Evolutionary conservation across 176 grass and related monocot genomes (phyloP), one percentile per base, ranked within the genome.

Genomic region (Thinopyrum elongatum): DNA sequence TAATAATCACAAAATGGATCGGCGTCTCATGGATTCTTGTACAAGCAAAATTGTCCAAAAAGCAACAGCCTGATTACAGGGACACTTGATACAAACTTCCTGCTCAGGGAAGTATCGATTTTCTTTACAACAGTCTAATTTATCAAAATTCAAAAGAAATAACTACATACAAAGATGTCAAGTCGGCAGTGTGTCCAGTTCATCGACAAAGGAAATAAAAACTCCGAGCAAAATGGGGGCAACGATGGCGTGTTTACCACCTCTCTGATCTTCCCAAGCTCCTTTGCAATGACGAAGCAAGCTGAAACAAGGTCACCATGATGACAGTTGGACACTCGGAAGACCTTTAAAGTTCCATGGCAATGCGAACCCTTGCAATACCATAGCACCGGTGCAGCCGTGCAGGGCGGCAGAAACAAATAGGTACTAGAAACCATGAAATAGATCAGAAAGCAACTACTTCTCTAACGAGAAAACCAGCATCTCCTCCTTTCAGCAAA

Each of bases 81-180:
- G 46, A 76, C 26, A 76, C 49, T 55, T 31, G 74, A 55, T 76
- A 76, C 46, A 55, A 55, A 76, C 46, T 76, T 76, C 74, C 74
- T 53, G 44, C 74, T 76, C 27, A 55, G 27, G 74, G 74, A 31
- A 76, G 46, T 76, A 19, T 21, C 46, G 5, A 28, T 87, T 80
- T 80, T 67, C 80, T 87, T 87, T 87, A 77, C 61, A 70, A 4
- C 38, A 61, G 44, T 83, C 85, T 90, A 90, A 28, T 67, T 83
- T 88, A 77, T 46, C 69, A 87, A 80, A 78, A 83, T 63, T 75
- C 55, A 77, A 5, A 35, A 82, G 61, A 66, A 79, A 80, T 51
- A 76, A 67, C 57, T 80, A 80, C 70, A 74, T 79, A 80, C 63
- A 80, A 30, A 76, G 59, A 79, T 58, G 80, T 87, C 75, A 84